Percentiles rank a stretch among this genome's conserved stretches.
These are phyloP conservation scores for Candida gigantensis DNA, from an alignment of 1,139 yeast genomes.

Conservation along the genomic window DNA sequence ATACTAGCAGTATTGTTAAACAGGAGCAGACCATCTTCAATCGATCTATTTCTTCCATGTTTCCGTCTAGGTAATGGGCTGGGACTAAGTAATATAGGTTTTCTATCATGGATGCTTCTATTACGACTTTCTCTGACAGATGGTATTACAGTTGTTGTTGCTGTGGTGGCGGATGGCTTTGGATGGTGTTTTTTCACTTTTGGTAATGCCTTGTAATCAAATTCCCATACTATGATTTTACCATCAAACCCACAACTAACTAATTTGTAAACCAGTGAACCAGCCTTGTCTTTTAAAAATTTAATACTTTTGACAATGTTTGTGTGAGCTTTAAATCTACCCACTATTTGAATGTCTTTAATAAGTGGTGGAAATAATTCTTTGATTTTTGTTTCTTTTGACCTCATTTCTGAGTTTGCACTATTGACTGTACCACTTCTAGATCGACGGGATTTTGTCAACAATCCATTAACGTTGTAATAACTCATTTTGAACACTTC, in stretches of 20 bases:
- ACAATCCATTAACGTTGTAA: conserved; percentile 37
- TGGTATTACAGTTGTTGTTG: no score
- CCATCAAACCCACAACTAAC: conserved; percentile 77
- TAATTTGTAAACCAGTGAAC: conserved; percentile 49
- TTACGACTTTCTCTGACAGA: conserved; percentile 13
- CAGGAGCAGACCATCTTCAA: conserved; percentile 9
- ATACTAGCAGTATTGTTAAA: conserved; percentile 12
- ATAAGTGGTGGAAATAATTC: conserved; percentile 36
- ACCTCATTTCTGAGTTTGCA: conserved; percentile 11
- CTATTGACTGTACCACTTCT: conserved; percentile 43
- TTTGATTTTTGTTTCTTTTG: neutral
- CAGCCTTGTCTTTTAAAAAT: conserved; percentile 26
- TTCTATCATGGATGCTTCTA: conserved; percentile 14
- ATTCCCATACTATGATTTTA: conserved; percentile 68
- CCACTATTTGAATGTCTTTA: conserved; percentile 44
- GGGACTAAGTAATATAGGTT: conserved; percentile 14
- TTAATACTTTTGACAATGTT: conserved; percentile 60
- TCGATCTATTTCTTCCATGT: conserved; percentile 9
- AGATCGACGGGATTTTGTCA: conserved; percentile 32
- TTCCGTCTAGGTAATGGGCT: conserved; percentile 15
- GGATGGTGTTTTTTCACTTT: conserved; percentile 32
- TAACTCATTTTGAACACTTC: conserved; percentile 53
- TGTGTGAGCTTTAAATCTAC: conserved; percentile 63
- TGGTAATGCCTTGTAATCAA: conserved; percentile 62
- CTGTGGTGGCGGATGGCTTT: conserved; percentile 6